phyloP scores from a whole-genome alignment of 805 yeast species.

The Cephaloascus fragrans region DNA sequence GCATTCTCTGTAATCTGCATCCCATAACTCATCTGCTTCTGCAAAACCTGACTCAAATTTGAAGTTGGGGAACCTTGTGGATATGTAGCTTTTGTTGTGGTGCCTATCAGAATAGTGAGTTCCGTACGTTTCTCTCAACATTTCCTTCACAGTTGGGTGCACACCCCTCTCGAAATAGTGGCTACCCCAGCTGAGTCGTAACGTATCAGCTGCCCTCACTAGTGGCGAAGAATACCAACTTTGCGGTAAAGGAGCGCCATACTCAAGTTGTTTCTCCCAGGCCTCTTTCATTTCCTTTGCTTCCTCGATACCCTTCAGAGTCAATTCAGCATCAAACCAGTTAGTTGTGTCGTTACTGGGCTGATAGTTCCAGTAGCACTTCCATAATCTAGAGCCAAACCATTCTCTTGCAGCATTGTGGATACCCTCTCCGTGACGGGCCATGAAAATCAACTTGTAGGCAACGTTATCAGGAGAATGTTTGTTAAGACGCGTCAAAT shows the following conservation, averaged over 20 bases:
- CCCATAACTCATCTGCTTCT: conserved; percentile 25
- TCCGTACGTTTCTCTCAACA: conserved; percentile 30
- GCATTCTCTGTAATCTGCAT: conserved; percentile 21
- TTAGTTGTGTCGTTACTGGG: conserved; percentile 28
- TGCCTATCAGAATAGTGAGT: conserved; percentile 33
- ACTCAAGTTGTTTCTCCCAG: conserved; percentile 16
- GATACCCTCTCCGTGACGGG: conserved; percentile 35
- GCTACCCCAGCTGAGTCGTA: conserved; percentile 27
- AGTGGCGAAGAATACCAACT: conserved; percentile 30
- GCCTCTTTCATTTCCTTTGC: conserved; percentile 24
- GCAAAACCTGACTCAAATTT: conserved; percentile 24
- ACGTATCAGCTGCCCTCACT: conserved; percentile 28
- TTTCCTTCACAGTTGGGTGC: conserved; percentile 28
- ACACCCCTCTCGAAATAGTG: conserved; percentile 7
- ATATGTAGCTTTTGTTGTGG: conserved; percentile 18
- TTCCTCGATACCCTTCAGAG: conserved; percentile 26
- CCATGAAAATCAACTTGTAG: conserved; percentile 28
- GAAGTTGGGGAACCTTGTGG: conserved; percentile 23
- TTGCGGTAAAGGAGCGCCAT: conserved; percentile 16
- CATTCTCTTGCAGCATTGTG: conserved; percentile 28
- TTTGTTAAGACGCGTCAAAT: conserved; percentile 8
- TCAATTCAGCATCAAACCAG: conserved; percentile 35
- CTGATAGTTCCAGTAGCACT: conserved; percentile 26
- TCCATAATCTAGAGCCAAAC: conserved; percentile 30
- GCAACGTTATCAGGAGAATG: conserved; percentile 10